Evolutionary conservation across 1,284 basidiomycete species (phyloP).

Genomic region (Fomitopsis betulina): DNA sequence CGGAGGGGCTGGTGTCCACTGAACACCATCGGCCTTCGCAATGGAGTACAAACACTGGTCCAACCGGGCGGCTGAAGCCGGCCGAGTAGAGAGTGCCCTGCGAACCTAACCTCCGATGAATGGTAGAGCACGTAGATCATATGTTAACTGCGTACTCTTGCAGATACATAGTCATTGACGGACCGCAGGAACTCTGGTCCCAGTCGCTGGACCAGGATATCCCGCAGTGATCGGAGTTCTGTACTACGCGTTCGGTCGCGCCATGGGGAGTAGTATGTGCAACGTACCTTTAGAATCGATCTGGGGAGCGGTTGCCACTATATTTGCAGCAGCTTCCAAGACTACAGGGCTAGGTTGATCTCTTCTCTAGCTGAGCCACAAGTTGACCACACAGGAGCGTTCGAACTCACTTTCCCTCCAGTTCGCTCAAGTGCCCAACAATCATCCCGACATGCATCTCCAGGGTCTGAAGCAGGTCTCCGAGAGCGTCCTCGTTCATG

Average conservation of each 20-base stretch:
- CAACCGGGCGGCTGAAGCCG: constrained; percentile 51
- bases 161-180: constrained; percentile 53
- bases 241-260: neutral
- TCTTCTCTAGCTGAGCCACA: constrained; percentile 20
- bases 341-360: constrained; percentile 41
- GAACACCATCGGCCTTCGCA: constrained; percentile 47
- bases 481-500: constrained; percentile 56
- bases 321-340: constrained; percentile 60
- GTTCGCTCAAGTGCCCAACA: constrained; percentile 50
- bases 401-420: constrained; percentile 44
- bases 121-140: constrained; percentile 3
- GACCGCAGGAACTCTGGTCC: constrained; percentile 54
- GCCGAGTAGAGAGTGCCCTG: constrained; percentile 43
- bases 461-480: constrained; percentile 57
- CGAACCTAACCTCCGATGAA: constrained; percentile 37
- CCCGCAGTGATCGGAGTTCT: constrained; percentile 57
- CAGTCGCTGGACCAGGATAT: constrained; percentile 49
- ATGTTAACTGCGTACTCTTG: constrained; percentile 33
- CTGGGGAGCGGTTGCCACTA: constrained; percentile 58
- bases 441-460: constrained; percentile 64
- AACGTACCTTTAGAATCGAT: constrained; percentile 52
- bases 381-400: neutral
- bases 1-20: constrained; percentile 57
- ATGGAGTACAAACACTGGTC: constrained; percentile 52
- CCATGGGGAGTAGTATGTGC: neutral